A percentile compares a stretch with the other conserved stretches of the same genome.
These are phyloP conservation scores for Medicago ruthenica DNA, from an alignment of 306 rosid species.

Conservation along the genomic window DNA sequence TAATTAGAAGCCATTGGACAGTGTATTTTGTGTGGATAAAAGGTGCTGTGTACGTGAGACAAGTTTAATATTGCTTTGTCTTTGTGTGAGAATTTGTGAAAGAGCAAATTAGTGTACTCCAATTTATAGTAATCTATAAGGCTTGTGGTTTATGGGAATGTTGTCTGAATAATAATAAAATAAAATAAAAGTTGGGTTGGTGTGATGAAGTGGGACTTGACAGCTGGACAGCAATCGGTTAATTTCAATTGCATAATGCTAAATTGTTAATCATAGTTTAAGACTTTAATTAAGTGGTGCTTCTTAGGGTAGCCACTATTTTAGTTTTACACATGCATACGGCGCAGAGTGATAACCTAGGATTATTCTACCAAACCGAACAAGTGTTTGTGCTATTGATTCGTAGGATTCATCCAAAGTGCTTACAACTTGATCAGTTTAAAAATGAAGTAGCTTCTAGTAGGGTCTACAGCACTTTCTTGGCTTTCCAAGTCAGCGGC, in stretches of 20 bases:
- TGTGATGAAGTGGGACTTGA: slow-evolving; percentile 40
- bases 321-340: not conserved
- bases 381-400: not conserved
- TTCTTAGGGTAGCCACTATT: slow-evolving; percentile 19
- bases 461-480: not conserved
- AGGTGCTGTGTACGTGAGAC: not conserved
- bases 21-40: not conserved
- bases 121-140: slow-evolving; percentile 38
- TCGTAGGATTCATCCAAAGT: slow-evolving; percentile 21
- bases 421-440: slow-evolving; percentile 31
- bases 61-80: not conserved
- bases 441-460: slow-evolving; percentile 3
- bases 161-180: slow-evolving; percentile 24
- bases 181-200: slow-evolving; percentile 37
- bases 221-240: slow-evolving; percentile 46
- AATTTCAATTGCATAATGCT: slow-evolving; percentile 18
- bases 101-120: not conserved
- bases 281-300: slow-evolving; percentile 39
- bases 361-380: slow-evolving; percentile 40
- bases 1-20: slow-evolving; percentile 2
- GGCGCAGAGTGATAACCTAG: slow-evolving; percentile 17
- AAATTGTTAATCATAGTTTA: not conserved
- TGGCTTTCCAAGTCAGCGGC: not conserved
- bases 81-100: slow-evolving; percentile 1
- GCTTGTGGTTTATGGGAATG: slow-evolving; percentile 27